Evolutionary conservation across 2,329 filamentous ascomycete species (phyloP), one percentile per base, ranked within the genome.

Genomic region (Sporothrix sp.): DNA sequence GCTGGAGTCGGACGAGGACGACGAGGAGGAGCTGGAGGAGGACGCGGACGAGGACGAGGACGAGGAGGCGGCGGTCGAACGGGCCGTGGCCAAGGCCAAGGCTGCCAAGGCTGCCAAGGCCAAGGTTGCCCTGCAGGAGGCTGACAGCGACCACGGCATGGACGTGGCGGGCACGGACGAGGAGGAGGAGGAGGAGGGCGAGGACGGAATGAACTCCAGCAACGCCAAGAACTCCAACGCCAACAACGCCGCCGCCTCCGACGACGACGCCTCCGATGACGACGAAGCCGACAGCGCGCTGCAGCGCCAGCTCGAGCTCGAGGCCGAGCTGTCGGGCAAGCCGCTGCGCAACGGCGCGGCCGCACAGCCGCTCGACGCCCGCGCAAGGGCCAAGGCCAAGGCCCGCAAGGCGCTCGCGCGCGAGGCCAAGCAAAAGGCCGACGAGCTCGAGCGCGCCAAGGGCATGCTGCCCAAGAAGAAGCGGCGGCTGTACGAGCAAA

Each of bases 381-480:
- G 76, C 66, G 72, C 71, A 52, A 79, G 81, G 67, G 72, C 75
- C 30, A 84, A 84, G 68, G 79, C 83, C 58, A 85, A 87, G 59
- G 82, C 80, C 14, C 78, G 74, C 58, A 85, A 86, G 63, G 79
- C 79, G 60, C 72, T 83, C 27, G 75, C 78, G 58, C 84, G 84
- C 71, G 83, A 86, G 68, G 78, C 81, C 32, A 78, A 81, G 54
- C 76, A 82, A 61, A 86, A 93, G 63, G 82, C 85, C 4, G 93
- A 97, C 68, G 90, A 97, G 61, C 69, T 94, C 52, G 89, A 95
- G 68, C 78, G 91, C 56, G 84, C 87, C 66, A 96, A 95, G 80
- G 93, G 94, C 72, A 98, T 98, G 93, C 83, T 97, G 74, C 87
- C 85, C 68, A 87, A 94, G 68, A 93, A 94, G 79, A 98, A 97